Percentiles rank a stretch among this genome's conserved stretches.
Conservation (phyloP, 805 yeast species). For the Cyberlindnera galapagoensis region DNA sequence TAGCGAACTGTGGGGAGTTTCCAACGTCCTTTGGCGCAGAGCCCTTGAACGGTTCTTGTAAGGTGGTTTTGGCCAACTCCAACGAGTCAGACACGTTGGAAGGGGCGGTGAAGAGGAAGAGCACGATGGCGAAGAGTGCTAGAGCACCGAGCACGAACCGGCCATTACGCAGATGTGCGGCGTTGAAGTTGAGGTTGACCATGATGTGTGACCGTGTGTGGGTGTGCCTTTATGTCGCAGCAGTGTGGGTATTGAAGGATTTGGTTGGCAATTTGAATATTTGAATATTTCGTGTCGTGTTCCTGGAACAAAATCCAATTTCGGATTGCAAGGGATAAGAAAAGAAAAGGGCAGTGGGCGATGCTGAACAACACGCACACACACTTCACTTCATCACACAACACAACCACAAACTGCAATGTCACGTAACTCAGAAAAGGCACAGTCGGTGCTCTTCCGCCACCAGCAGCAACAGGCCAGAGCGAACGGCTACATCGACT, state of each 20-base stretch:
- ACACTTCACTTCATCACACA: too few species aligned
- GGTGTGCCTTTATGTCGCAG: too few species aligned
- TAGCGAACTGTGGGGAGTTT: conserved; percentile 22
- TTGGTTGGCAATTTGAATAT: too few species aligned
- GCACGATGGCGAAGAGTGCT: conserved; percentile 42
- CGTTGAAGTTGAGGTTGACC: conserved; percentile 7
- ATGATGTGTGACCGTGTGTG: conserved; percentile 1
- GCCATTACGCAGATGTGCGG: conserved; percentile 39
- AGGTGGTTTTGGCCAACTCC: conserved; percentile 23
- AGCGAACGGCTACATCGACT: conserved; percentile 52
- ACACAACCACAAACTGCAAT: too few species aligned
- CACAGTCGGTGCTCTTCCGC: conserved; percentile 63
- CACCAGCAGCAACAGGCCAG: conserved; percentile 57
- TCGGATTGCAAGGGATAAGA: too few species aligned
- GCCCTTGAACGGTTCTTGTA: conserved; percentile 5
- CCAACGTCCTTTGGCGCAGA: conserved; percentile 10
- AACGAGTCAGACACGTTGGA: conserved; percentile 28
- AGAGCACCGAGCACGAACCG: conserved; percentile 47
- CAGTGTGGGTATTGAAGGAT: not conserved
- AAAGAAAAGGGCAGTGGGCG: too few species aligned
- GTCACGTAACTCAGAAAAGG: conserved; percentile 75
- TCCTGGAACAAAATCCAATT: too few species aligned
- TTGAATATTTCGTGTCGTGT: too few species aligned
- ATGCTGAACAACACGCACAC: too few species aligned
- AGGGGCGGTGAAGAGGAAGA: conserved; percentile 43